Base-by-base conservation (phyloP, 2,329 filamentous ascomycete genomes). In the Sarocladiaceae sp. region DNA sequence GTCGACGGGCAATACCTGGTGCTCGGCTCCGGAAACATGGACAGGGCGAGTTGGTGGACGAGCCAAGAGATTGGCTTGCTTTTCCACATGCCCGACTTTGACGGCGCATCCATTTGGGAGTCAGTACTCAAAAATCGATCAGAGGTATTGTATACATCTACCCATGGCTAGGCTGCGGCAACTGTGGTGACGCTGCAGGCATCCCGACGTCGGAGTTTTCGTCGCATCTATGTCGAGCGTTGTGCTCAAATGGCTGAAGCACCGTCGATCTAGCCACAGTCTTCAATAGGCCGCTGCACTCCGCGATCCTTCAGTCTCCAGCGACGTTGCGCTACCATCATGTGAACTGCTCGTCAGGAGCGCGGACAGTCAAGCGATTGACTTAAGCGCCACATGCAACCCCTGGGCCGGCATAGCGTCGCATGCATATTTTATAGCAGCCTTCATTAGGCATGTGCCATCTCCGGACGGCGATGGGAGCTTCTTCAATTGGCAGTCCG, bases 41-140 rank as follows among this genome's bases (percentile, higher is more conserved):
- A 95, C 68, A 79, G 89, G 1, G 88, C 90, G 7, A 92, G 87
- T 63, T 94, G 88, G 87, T 92, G 82, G 67, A 94, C 90, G 4
- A 92, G 87, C 65, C 90, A 94, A 67, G 90, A 95, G 68, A 71
- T 94, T 20, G 89, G 89, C 1, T 72, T 94, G 26, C 61, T 83
- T 36, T 77, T 83, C 52, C 69, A 77, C 40, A 69, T 70, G n/a
- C 70, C 71, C 2, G 66, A 60, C 1, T 68, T 72, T 35, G 56
- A 66, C 31, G 66, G 64, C 3, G 60, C 64, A 31, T 58, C 60
- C n/a, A 55, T 73, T 4, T 75, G 72, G 72, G 66, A 72, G 17
- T 59, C 58, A 6, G 64, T 72, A 7, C 58, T 73, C 3, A 64
- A 66, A 22, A 65, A 62, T 52, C 66, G 72, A 49, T 62, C 64